These are phyloP conservation scores for Inonotus obliquus DNA, from an alignment of 1,284 basidiomycete genomes.

Conservation along the genomic window DNA sequence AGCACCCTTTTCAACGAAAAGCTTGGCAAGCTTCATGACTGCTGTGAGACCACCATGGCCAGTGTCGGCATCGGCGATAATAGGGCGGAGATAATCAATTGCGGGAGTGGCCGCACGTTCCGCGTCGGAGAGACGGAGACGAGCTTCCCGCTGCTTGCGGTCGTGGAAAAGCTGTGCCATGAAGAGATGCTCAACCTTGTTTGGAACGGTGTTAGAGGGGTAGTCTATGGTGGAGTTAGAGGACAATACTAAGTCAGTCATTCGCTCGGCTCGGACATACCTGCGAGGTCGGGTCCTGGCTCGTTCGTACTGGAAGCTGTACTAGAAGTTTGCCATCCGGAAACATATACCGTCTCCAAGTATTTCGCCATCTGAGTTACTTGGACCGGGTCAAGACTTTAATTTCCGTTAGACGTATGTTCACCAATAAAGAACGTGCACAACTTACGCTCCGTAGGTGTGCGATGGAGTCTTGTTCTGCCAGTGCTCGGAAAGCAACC, in stretches of 20 bases:
- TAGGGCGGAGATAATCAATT: constrained; percentile 64
- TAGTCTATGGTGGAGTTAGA: constrained; percentile 52
- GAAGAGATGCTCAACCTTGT: constrained; percentile 87
- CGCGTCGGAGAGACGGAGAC: constrained; percentile 64
- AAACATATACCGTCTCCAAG: constrained; percentile 97
- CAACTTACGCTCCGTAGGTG: constrained; percentile 94
- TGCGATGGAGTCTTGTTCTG: constrained; percentile 76
- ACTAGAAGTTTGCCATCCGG: constrained; percentile 94
- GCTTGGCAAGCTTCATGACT: constrained; percentile 70
- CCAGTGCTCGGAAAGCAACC: constrained; percentile 62
- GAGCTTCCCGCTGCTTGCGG: constrained; percentile 78
- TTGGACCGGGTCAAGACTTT: constrained; percentile 93
- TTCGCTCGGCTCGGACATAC: constrained; percentile 36
- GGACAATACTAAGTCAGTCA: background rate
- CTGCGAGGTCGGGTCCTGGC: constrained; percentile 96
- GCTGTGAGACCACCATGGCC: constrained; percentile 63
- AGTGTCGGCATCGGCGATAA: constrained; percentile 66
- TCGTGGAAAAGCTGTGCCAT: constrained; percentile 88
- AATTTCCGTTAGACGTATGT: background rate
- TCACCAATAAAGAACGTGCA: background rate
- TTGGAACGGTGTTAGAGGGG: constrained; percentile 91
- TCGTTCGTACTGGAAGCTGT: constrained; percentile 91
- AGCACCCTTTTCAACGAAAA: constrained; percentile 75
- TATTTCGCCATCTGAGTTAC: constrained; percentile 98
- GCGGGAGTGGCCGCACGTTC: constrained; percentile 64